These are phyloP conservation scores for Mucor lusitanicus DNA, from an alignment of 371 early-diverging fungal species.

Conservation along the genomic window DNA sequence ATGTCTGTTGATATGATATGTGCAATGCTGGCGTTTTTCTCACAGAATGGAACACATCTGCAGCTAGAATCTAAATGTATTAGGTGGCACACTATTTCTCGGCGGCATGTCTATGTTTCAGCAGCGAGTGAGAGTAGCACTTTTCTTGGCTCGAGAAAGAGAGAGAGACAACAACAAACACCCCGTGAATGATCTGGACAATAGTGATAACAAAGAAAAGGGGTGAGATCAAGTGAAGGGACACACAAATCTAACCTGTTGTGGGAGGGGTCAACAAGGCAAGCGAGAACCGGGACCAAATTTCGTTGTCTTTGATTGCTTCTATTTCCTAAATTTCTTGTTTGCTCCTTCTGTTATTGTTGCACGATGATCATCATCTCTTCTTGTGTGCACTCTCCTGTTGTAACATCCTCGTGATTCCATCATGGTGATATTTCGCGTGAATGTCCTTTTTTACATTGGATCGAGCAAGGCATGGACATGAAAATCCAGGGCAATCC, in stretches of 20 bases:
- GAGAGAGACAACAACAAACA: not conserved
- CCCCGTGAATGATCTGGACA: slow-evolving; percentile 1
- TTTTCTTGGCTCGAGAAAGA: not conserved
- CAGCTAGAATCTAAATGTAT: not conserved
- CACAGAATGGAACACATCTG: not conserved
- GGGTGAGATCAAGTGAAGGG: not conserved
- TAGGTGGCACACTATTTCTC: not conserved
- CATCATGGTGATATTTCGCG: not conserved
- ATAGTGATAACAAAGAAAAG: not conserved
- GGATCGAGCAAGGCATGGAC: not conserved
- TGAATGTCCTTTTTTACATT: not conserved
- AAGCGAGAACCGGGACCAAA: not conserved
- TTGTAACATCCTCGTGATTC: slow-evolving; percentile 1
- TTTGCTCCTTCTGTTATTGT: slow-evolving; percentile 3
- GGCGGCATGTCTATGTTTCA: not conserved
- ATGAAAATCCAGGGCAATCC: not conserved
- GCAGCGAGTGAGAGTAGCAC: not conserved
- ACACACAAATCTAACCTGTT: not conserved
- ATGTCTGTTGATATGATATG: not conserved
- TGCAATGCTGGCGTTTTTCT: not conserved
- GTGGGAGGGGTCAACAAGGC: not conserved
- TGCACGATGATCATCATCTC: not conserved
- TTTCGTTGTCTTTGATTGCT: not conserved
- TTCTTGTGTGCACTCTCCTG: not conserved
- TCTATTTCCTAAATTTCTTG: not conserved